Evolutionary conservation across 257 asterid genomes (phyloP).

Genomic region (Striga asiatica): DNA sequence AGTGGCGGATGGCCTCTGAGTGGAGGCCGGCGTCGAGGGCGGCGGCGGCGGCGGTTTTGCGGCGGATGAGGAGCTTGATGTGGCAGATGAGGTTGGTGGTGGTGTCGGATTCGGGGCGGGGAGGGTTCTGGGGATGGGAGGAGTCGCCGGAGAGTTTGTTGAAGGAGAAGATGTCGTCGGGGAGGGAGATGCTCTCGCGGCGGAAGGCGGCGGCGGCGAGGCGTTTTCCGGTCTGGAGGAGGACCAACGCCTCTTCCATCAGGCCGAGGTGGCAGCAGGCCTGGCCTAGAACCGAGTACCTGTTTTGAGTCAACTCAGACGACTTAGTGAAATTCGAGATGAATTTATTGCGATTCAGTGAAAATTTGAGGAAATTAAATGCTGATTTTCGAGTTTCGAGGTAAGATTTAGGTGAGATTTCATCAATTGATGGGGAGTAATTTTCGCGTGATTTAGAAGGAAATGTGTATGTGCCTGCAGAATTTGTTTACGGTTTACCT

Average conservation of each 20-base stretch:
- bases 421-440: no score
- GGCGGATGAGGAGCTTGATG: slow-evolving; percentile 62
- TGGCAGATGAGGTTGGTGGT: slow-evolving; percentile 55
- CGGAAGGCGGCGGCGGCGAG: slow-evolving; percentile 83
- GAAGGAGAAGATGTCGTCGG: slow-evolving; percentile 73
- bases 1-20: slow-evolving; percentile 58
- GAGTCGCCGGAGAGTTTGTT: slow-evolving; percentile 35
- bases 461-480: no score
- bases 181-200: slow-evolving; percentile 74
- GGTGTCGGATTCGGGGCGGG: slow-evolving; percentile 57
- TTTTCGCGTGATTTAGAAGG: no score
- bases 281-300: slow-evolving; percentile 80
- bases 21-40: slow-evolving; percentile 62
- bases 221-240: slow-evolving; percentile 86
- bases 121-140: slow-evolving; percentile 20
- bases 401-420: no score
- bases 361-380: no score
- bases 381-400: no score
- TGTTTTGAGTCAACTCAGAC: slow-evolving; percentile 22
- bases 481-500: slow-evolving; percentile 67
- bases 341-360: no score
- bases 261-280: slow-evolving; percentile 91
- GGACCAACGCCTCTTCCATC: slow-evolving; percentile 93
- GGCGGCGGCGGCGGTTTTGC: slow-evolving; percentile 64
- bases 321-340: slow-evolving; percentile 1